A percentile compares a stretch with the other conserved stretches of the same genome.
Conservation (phyloP, 306 rosid species). For the Fragaria vesca region DNA sequence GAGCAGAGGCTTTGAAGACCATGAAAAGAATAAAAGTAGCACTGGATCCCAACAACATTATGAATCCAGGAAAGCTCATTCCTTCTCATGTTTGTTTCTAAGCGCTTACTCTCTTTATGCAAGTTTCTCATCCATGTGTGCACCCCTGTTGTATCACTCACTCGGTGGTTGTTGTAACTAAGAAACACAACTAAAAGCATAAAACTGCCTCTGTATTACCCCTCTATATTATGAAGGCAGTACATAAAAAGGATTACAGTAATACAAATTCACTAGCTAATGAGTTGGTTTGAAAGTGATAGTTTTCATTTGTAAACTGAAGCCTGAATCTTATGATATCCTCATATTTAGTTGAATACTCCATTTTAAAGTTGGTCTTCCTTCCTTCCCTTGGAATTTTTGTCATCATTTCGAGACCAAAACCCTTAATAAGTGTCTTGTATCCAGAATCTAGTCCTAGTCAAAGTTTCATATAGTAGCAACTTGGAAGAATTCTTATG, state of each 20-base stretch:
- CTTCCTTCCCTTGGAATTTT: background rate
- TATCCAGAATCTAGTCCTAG: background rate
- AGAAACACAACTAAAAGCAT: background rate
- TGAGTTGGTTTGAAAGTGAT: background rate
- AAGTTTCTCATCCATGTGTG: background rate
- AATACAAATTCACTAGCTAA: background rate
- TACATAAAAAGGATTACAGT: background rate
- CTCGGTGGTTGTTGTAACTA: background rate
- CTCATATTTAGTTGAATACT: background rate
- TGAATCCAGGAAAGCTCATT: constrained; percentile 96
- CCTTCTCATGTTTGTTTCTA: constrained; percentile 89
- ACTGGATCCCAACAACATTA: constrained; percentile 82
- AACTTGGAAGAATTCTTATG: background rate
- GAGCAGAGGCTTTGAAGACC: constrained; percentile 75
- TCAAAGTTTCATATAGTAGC: background rate
- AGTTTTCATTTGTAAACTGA: background rate
- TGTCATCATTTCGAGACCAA: background rate
- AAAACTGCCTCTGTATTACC: background rate
- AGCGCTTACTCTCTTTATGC: constrained; percentile 20
- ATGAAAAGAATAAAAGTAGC: constrained; percentile 83
- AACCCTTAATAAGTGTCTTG: background rate
- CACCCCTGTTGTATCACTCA: background rate
- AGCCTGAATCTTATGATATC: background rate
- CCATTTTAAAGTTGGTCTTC: background rate
- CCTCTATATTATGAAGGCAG: background rate